Base-by-base conservation (phyloP, 2,329 filamentous ascomycete species). In the Neofusicoccum sp. region DNA sequence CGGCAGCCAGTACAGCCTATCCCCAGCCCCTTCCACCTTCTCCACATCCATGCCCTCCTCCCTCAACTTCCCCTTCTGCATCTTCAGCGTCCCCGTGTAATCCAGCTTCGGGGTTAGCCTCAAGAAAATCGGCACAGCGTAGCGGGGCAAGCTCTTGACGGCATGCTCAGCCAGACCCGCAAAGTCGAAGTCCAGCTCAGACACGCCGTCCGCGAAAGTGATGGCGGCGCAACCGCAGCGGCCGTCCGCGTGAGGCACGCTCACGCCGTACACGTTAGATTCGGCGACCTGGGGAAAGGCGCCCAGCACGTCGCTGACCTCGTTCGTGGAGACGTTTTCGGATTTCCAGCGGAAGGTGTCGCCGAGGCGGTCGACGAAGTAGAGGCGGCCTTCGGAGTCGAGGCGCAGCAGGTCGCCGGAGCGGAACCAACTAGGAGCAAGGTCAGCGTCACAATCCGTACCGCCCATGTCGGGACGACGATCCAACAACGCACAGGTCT, bases 201-300 rank as follows among this genome's bases (percentile, higher is more conserved):
- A 71, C 2, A 74, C 66, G 1, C 68, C 69, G 9, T 70, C 65
- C 2, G 68, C 69, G 63, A 75, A 30, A 4, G 59, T 61, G 36
- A 56, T 47, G 33, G 84, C 83, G 3, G 85, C 81, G 71, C 85
- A 70, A 74, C 74, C 65, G 71, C 84, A 68, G 69, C 88, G 86
- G 78, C 41, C 79, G 66, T 81, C 79, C 62, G 79, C 73, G 2
- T 72, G 73, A 7, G 79, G 79, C 4, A 80, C 71, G 61, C 75
- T 70, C 16, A 80, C 78, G 28, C 79, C 79, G 64, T 81, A 81
- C 20, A 81, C 79, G 58, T 79, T 80, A 4, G 79, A 76, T 66
- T 81, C 79, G n/a, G 75, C 70, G 47, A 81, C 64, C 31, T 74
- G 75, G 0, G 77, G 75, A 65, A 73, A 80, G 24, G 73, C 67